Conservation (phyloP, 2,329 filamentous ascomycete genomes). For the Corinectria fuckeliana region DNA sequence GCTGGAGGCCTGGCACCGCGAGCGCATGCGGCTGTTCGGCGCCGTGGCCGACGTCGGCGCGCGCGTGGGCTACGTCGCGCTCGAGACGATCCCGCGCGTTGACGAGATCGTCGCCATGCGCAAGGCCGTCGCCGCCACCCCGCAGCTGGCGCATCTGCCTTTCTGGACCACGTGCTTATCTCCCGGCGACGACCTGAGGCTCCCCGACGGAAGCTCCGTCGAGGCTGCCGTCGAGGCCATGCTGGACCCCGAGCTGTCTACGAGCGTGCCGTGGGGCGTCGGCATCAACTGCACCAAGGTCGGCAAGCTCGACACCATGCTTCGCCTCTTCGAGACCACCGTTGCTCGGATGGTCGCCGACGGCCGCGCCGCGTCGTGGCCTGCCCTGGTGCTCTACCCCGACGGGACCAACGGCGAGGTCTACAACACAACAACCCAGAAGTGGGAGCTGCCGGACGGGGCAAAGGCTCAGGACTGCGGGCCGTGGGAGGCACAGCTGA, state of each 20-base stretch:
- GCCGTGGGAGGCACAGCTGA: conserved; percentile 56
- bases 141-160: conserved; percentile 40
- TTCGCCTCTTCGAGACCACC: conserved; percentile 61
- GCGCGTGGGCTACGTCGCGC: conserved; percentile 62
- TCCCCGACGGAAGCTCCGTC: conserved; percentile 63
- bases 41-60: conserved; percentile 44
- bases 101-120: conserved; percentile 68
- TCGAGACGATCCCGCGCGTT: conserved; percentile 70
- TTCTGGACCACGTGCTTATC: conserved; percentile 72
- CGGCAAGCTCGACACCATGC: conserved; percentile 61
- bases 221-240: conserved; percentile 45
- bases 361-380: conserved; percentile 49
- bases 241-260: conserved; percentile 40
- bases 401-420: conserved; percentile 73
- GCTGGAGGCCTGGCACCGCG: conserved; percentile 63
- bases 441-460: conserved; percentile 58
- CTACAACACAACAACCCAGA: conserved; percentile 68
- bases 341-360: conserved; percentile 47
- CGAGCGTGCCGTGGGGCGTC: conserved; percentile 61
- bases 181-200: conserved; percentile 55
- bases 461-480: conserved; percentile 24
- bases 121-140: conserved; percentile 45
- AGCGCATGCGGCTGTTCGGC: conserved; percentile 59
- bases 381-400: conserved; percentile 68
- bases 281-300: conserved; percentile 75